These are phyloP conservation scores for Wickerhamomyces tratensis DNA, from an alignment of 805 yeast species.

Conservation along the genomic window DNA sequence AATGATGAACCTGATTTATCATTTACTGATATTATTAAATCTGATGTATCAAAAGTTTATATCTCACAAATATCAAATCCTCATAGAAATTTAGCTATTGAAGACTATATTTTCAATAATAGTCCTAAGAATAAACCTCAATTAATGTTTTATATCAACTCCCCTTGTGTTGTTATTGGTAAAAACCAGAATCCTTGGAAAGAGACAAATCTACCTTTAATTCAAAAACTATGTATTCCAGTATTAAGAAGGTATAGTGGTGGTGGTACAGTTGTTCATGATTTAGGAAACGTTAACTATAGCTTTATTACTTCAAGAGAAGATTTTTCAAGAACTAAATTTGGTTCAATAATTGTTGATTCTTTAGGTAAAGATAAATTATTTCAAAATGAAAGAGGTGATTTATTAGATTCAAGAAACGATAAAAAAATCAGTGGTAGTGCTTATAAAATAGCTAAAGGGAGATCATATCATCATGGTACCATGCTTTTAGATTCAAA, in stretches of 20 bases:
- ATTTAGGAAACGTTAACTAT: conserved; percentile 78
- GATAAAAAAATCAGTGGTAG: conserved; percentile 77
- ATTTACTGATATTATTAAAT: conserved; percentile 8
- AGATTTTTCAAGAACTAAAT: conserved; percentile 43
- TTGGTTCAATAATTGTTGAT: conserved; percentile 28
- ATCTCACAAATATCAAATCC: conserved; percentile 58
- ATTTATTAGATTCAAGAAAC: conserved; percentile 42
- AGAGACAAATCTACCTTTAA: conserved; percentile 58
- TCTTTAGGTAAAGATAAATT: conserved; percentile 22
- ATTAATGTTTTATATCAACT: conserved; percentile 63
- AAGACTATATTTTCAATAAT: conserved; percentile 60
- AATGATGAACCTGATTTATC: neutral
- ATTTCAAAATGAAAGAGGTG: conserved; percentile 67
- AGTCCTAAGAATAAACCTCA: conserved; percentile 48
- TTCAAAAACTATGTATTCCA: conserved; percentile 45
- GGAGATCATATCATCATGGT: conserved; percentile 89
- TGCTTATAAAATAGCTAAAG: conserved; percentile 78
- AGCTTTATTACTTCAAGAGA: conserved; percentile 66
- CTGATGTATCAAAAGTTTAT: conserved; percentile 39
- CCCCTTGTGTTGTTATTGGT: conserved; percentile 88
- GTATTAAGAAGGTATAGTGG: conserved; percentile 77
- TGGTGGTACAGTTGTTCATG: conserved; percentile 97
- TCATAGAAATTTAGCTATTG: conserved; percentile 68
- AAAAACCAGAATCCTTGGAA: conserved; percentile 94
- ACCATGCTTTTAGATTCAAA: conserved; percentile 78